These are phyloP conservation scores for Nannizzia gypsea DNA, from an alignment of 2,329 filamentous ascomycete species.

Conservation along the genomic window DNA sequence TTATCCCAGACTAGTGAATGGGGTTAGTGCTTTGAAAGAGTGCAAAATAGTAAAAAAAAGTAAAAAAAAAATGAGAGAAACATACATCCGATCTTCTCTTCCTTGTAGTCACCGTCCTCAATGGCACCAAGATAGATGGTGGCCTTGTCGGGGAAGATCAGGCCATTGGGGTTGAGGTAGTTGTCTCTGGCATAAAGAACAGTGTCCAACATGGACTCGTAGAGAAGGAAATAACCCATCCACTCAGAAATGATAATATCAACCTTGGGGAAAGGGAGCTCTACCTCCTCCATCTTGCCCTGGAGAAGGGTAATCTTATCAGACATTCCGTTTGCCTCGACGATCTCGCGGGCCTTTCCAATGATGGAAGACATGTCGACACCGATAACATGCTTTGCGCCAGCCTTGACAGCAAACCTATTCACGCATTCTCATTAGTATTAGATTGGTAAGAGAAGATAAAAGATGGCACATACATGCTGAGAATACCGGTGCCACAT, in stretches of 20 bases:
- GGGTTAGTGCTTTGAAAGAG: not conserved
- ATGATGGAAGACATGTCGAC: conserved; percentile 99
- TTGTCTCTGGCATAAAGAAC: conserved; percentile 91
- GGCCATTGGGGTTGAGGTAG: conserved; percentile 72
- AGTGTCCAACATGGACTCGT: conserved; percentile 98
- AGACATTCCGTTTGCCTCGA: conserved; percentile 77
- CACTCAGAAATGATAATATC: conserved; percentile 99
- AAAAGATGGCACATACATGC: conserved; percentile 58
- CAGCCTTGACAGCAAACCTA: conserved; percentile 93
- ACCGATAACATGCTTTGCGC: conserved; percentile 95
- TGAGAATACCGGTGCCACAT: conserved; percentile 93
- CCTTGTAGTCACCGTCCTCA: conserved; percentile 98
- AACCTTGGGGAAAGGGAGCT: conserved; percentile 84
- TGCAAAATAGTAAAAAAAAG: not conserved
- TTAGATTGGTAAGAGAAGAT: not conserved
- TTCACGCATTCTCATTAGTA: conserved; percentile 1
- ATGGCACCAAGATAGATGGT: conserved; percentile 95
- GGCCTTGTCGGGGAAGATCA: conserved; percentile 98
- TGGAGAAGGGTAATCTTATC: conserved; percentile 96
- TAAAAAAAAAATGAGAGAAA: conserved; percentile 28
- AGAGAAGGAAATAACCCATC: conserved; percentile 99
- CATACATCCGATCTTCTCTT: conserved; percentile 98
- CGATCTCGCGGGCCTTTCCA: conserved; percentile 94
- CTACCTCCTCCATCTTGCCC: conserved; percentile 99
- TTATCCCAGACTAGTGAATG: conserved; percentile 80